A percentile compares a stretch with the other conserved stretches of the same genome.
These are phyloP conservation scores for Xylariaceae sp. DNA, from an alignment of 2,329 filamentous ascomycete genomes.

Conservation along the genomic window DNA sequence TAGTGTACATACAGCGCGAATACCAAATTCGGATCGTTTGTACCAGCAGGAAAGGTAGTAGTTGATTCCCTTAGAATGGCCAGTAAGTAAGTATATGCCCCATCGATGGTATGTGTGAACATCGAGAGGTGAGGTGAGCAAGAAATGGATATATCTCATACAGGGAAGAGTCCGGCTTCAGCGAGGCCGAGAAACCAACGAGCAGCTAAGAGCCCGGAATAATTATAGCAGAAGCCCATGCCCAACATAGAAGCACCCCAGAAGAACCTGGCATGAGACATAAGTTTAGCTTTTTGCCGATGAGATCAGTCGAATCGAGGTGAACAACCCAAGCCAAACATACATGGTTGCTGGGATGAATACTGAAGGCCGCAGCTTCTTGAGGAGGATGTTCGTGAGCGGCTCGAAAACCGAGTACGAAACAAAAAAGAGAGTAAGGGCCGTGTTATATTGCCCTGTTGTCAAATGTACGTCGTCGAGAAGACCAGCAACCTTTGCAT, in stretches of 20 bases:
- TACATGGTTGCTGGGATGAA: conserved; percentile 81
- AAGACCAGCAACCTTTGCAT: conserved; percentile 57
- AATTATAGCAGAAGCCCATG: conserved; percentile 62
- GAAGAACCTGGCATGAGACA: conserved; percentile 38
- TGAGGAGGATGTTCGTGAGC: conserved; percentile 74
- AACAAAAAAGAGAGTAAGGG: conserved; percentile 79
- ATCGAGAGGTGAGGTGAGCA: neutral
- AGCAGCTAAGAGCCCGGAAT: conserved; percentile 59
- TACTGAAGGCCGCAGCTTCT: conserved; percentile 65
- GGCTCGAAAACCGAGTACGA: conserved; percentile 77
- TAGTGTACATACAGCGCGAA: conserved; percentile 50
- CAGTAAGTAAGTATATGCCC: neutral
- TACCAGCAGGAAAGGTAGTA: conserved; percentile 87
- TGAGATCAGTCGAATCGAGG: conserved; percentile 2
- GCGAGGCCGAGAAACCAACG: conserved; percentile 67
- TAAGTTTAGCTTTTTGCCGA: conserved; percentile 21
- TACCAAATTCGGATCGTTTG: conserved; percentile 68
- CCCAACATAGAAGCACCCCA: conserved; percentile 66
- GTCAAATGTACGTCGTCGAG: conserved; percentile 54
- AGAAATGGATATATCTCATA: conserved; percentile 1
- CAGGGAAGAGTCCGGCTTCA: conserved; percentile 69
- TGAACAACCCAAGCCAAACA: conserved; percentile 27
- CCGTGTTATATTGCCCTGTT: conserved; percentile 62
- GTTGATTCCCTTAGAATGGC: conserved; percentile 49
- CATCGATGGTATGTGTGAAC: neutral